Base-by-base conservation (phyloP, 2,329 filamentous ascomycete genomes). In the Fusarium mangiferae region DNA sequence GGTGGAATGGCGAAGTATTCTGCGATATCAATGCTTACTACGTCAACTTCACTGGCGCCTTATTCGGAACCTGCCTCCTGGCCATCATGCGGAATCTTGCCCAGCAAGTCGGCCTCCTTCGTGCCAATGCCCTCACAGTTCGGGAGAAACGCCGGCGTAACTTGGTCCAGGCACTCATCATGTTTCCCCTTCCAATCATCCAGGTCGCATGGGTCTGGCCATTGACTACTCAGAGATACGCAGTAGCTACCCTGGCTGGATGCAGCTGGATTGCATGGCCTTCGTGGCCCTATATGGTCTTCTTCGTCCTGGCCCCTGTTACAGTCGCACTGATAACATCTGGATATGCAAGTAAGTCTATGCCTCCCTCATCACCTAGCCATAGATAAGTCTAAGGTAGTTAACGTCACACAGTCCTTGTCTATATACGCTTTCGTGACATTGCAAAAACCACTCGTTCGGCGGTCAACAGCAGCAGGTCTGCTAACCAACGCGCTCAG, bases 1-100 rank as follows among this genome's bases (percentile, higher is more conserved):
- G 89, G 88, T 90, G 83, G 81, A 79, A 82, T 6, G 89, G 89
- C 57, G 78, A 82, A 30, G 87, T 87, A 24, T 84, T 87, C 79
- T 91, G 89, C 75, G 89, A 91, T 74, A 15, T 89, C 39, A 83
- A 87, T 74, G 77, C 84, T 18, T 88, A 86, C 44, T 78, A 85
- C 35, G 83, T 87, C 70, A 88, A 88, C 68, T 81, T 85, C 74
- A 66, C 49, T 63, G 83, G 87, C 45, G 84, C 84, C 4, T 75
- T 87, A 46, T 90, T 85, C 77, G 83, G 83, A 45, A 85, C 86
- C n/a, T 85, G 85, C 41, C 81, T 89, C 49, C 85, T 89, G 57
- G 86, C 87, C 77, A 86, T 89, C 65, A 87, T 90, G 84, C 84
- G 85, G 20, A 86, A 88, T 49, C 83, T 90, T 15, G 84, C 88